A percentile compares a stretch with the other conserved stretches of the same genome.
Conservation (phyloP, 352 stramenopile genomes). For the Pythium aristosporum region DNA sequence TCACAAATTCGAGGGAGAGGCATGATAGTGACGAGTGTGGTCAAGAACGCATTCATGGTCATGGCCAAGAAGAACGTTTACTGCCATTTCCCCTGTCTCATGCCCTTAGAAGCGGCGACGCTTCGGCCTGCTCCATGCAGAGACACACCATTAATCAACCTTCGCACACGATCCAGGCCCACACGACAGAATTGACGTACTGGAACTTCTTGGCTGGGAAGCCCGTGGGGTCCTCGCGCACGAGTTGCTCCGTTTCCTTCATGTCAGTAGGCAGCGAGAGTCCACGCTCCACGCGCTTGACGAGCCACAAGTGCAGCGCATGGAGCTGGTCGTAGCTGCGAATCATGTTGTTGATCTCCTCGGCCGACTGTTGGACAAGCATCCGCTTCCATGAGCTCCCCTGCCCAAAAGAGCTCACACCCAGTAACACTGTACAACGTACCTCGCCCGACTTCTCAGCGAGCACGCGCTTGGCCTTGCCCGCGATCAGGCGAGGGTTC, state of each 20-base stretch:
- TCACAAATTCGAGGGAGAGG: neutral
- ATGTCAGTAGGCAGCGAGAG: slow-evolving; percentile 71
- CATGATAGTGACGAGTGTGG: neutral
- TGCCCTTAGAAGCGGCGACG: slow-evolving; percentile 56
- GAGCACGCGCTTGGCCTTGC: slow-evolving; percentile 83
- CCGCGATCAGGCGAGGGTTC: slow-evolving; percentile 77
- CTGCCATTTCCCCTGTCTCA: neutral
- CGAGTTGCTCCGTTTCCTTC: slow-evolving; percentile 76
- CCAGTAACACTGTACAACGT: slow-evolving; percentile 22
- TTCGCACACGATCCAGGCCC: neutral
- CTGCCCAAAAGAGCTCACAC: neutral
- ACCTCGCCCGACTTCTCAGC: slow-evolving; percentile 81
- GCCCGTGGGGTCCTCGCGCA: slow-evolving; percentile 82
- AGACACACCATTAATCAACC: neutral
- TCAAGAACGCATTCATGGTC: neutral
- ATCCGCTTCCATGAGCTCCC: neutral
- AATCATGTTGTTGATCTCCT: slow-evolving; percentile 88
- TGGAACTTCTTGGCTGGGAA: slow-evolving; percentile 84
- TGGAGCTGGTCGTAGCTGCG: slow-evolving; percentile 83
- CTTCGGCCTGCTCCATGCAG: slow-evolving; percentile 45
- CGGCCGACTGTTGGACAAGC: slow-evolving; percentile 43
- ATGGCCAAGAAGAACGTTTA: neutral
- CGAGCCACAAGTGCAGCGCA: slow-evolving; percentile 71
- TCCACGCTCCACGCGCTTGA: slow-evolving; percentile 78
- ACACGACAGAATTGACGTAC: slow-evolving; percentile 26